Percentiles rank a stretch among this genome's conserved stretches.
Evolutionary conservation across 2,329 filamentous ascomycete species (phyloP).

Genomic region (Volutella citrinella): DNA sequence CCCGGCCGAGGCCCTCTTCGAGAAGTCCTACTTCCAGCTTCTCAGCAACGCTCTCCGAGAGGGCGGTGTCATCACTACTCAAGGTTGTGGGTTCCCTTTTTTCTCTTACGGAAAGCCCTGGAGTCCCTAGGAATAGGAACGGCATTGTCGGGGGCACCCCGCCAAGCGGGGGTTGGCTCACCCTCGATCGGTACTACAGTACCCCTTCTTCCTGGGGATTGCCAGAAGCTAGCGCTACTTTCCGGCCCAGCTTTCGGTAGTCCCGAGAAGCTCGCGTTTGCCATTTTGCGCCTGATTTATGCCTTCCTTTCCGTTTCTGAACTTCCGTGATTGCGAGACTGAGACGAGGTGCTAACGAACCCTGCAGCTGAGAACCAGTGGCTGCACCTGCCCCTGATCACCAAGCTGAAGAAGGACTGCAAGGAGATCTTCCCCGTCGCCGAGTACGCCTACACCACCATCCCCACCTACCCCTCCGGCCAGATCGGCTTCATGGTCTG

Average conservation of each 20-base stretch:
- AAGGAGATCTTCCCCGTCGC: slow-evolving; percentile 94
- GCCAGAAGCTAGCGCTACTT: slow-evolving; percentile 39
- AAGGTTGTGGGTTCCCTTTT: slow-evolving; percentile 98
- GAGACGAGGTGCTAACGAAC: slow-evolving; percentile 16
- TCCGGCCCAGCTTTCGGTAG: slow-evolving; percentile 36
- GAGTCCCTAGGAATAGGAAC: slow-evolving; percentile 35
- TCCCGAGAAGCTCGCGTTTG: slow-evolving; percentile 28
- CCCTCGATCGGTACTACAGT: slow-evolving; percentile 24
- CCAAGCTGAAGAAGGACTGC: slow-evolving; percentile 94
- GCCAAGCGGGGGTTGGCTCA: slow-evolving; percentile 12
- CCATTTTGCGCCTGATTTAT: slow-evolving; percentile 10
- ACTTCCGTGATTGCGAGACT: no score
- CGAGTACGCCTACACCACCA: slow-evolving; percentile 99
- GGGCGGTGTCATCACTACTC: slow-evolving; percentile 97
- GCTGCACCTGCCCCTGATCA: slow-evolving; percentile 93
- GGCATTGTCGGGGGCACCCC: slow-evolving; percentile 25
- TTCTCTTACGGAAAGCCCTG: slow-evolving; percentile 40
- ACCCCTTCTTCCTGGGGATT: slow-evolving; percentile 30
- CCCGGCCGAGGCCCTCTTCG: slow-evolving; percentile 92
- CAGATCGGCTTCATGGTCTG: slow-evolving; percentile 99
- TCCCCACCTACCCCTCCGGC: slow-evolving; percentile 97
- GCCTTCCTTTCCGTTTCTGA: slow-evolving; percentile 19
- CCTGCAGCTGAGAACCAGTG: slow-evolving; percentile 93
- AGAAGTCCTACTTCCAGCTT: slow-evolving; percentile 98
- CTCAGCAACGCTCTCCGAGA: slow-evolving; percentile 85